Evolutionary conservation across 805 yeast species (phyloP).

Genomic region (Ogataea angusta): DNA sequence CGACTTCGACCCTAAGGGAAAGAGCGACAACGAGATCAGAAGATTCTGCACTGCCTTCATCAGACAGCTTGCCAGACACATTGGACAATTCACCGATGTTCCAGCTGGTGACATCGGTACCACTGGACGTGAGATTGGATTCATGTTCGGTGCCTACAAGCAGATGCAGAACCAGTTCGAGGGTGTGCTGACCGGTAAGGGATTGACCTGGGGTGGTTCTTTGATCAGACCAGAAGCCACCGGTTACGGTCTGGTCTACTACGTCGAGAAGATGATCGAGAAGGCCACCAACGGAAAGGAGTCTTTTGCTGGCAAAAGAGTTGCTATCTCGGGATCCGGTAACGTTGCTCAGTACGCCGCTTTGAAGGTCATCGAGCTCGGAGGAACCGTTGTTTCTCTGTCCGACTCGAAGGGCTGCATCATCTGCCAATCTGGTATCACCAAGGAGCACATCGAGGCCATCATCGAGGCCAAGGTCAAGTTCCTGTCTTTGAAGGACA

Average conservation of each 20-base stretch:
- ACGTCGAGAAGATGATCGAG: constrained; percentile 96
- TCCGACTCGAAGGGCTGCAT: constrained; percentile 95
- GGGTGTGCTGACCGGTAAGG: constrained; percentile 98
- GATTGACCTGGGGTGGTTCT: constrained; percentile 98
- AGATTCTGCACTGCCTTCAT: constrained; percentile 94
- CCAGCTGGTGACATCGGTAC: constrained; percentile 99
- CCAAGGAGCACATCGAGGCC: constrained; percentile 72
- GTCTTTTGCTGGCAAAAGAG: constrained; percentile 87
- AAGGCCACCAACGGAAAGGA: constrained; percentile 88
- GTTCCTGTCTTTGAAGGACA: constrained; percentile 71
- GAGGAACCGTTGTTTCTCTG: constrained; percentile 89
- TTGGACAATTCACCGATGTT: constrained; percentile 96
- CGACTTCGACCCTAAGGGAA: constrained; percentile 96
- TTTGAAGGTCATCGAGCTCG: constrained; percentile 92
- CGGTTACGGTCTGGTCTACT: constrained; percentile 96
- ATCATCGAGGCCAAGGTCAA: constrained; percentile 77
- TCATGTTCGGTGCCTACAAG: constrained; percentile 96
- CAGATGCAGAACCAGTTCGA: constrained; percentile 86
- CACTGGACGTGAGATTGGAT: constrained; percentile 95
- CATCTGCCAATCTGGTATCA: constrained; percentile 75
- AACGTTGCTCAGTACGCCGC: constrained; percentile 99
- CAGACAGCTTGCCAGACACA: constrained; percentile 93
- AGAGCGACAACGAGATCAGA: constrained; percentile 90
- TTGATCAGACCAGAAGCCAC: constrained; percentile 99
- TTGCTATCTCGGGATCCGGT: constrained; percentile 97